Conservation (phyloP, 2,329 filamentous ascomycete species). For the Sclerotinia glacialis region DNA sequence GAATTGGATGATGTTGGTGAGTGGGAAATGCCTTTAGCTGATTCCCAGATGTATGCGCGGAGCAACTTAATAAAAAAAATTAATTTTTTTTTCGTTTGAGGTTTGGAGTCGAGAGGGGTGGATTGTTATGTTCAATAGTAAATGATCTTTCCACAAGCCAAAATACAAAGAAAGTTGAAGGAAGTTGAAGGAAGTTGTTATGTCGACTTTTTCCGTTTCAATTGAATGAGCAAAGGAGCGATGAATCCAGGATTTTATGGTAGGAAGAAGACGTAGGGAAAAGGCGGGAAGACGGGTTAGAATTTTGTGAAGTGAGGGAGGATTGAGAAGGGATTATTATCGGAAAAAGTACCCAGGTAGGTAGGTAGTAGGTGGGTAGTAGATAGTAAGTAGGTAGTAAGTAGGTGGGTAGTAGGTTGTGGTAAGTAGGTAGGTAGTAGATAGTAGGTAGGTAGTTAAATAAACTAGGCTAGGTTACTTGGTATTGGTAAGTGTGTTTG, state of each 20-base stretch:
- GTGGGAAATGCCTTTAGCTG: background rate
- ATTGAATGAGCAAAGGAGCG: background rate
- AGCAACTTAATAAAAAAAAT: constrained; percentile 5
- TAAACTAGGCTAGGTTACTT: no score
- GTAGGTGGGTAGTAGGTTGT: background rate
- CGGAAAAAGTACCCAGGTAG: background rate
- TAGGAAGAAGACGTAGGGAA: background rate
- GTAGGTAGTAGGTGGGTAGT: background rate
- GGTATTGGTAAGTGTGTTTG: background rate
- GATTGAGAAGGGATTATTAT: constrained; percentile 7
- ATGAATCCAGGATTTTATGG: background rate
- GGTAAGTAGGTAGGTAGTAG: background rate
- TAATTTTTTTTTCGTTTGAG: constrained; percentile 1
- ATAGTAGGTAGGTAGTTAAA: background rate
- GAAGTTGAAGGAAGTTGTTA: no score
- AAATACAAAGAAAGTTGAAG: background rate
- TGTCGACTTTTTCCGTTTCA: background rate
- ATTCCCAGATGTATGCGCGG: background rate
- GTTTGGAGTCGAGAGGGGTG: background rate
- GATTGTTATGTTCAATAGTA: background rate
- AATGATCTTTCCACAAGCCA: background rate
- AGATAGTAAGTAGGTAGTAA: background rate
- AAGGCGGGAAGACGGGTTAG: background rate
- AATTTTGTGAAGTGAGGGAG: constrained; percentile 6
- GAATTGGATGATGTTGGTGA: constrained; percentile 3